These are phyloP conservation scores for Silene noctiflora DNA, from an alignment of 179 eudicot genomes.

Conservation along the genomic window DNA sequence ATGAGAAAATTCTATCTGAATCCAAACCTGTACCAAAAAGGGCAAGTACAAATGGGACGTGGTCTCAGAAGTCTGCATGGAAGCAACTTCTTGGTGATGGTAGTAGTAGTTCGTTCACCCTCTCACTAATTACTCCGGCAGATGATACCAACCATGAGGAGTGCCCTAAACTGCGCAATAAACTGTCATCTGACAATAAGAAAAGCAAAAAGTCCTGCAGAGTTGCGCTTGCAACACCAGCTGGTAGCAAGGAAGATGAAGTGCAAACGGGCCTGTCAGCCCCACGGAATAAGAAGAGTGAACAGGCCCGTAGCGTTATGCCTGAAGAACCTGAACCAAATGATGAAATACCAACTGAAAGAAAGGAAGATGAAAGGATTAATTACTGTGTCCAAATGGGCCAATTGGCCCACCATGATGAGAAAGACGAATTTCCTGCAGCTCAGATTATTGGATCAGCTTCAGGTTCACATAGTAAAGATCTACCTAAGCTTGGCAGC, in stretches of 20 bases:
- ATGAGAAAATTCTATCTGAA: slow-evolving; percentile 21
- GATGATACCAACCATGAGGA: slow-evolving; percentile 22
- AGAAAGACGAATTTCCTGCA: slow-evolving; percentile 14
- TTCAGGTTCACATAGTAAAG: not conserved
- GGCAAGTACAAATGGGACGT: slow-evolving; percentile 18
- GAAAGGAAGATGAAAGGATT: not conserved
- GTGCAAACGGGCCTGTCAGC: not conserved
- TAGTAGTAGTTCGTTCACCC: slow-evolving; percentile 33
- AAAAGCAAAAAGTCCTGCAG: not conserved
- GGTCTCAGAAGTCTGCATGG: slow-evolving; percentile 48
- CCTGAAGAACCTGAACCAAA: slow-evolving; percentile 9
- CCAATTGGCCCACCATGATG: slow-evolving; percentile 12
- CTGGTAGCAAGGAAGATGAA: not conserved
- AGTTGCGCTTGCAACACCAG: not conserved
- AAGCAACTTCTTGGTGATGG: slow-evolving; percentile 42
- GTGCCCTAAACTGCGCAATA: slow-evolving; percentile 17
- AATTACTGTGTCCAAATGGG: slow-evolving; percentile 9
- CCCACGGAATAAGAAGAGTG: not conserved
- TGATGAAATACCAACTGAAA: not conserved
- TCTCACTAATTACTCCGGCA: slow-evolving; percentile 31
- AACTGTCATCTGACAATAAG: not conserved
- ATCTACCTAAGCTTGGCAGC: not conserved
- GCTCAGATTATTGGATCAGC: slow-evolving; percentile 4
- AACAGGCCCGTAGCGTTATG: not conserved
- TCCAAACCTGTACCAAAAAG: slow-evolving; percentile 17